Conservation (phyloP, 495 filamentous ascomycete genomes). For the Gamarada debralockiae region DNA sequence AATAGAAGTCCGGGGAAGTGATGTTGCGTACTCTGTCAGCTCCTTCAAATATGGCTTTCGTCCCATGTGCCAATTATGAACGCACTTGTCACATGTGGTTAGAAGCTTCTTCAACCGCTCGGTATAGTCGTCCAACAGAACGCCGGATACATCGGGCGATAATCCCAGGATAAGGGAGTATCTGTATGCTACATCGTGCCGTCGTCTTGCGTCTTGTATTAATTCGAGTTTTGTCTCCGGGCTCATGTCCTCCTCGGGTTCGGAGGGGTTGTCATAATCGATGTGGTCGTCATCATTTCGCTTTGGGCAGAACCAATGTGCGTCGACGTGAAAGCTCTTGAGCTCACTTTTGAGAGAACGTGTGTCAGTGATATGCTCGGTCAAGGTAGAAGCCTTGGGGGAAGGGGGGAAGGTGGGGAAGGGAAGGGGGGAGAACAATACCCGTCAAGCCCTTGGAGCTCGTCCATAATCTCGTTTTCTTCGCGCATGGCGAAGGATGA, state of each 20-base stretch:
- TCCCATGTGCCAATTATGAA: constrained; percentile 73
- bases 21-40: constrained; percentile 45
- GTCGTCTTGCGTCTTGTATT: constrained; percentile 17
- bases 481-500: constrained; percentile 17
- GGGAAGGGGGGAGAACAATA: constrained; percentile 3
- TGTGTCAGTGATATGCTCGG: not conserved
- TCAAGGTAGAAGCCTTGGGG: not conserved
- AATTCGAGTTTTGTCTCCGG: constrained; percentile 18
- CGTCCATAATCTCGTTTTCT: constrained; percentile 24
- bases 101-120: constrained; percentile 44
- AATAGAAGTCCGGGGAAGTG: not conserved
- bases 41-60: constrained; percentile 59
- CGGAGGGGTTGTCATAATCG: constrained; percentile 23
- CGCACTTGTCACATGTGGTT: constrained; percentile 72
- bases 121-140: constrained; percentile 21
- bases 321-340: constrained; percentile 35
- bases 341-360: constrained; percentile 11
- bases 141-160: constrained; percentile 6
- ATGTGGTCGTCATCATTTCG: constrained; percentile 40
- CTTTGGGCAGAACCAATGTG: constrained; percentile 48
- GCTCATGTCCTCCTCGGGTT: constrained; percentile 24
- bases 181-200: constrained; percentile 23
- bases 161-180: constrained; percentile 21
- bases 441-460: constrained; percentile 22
- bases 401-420: not conserved